Evolutionary conservation across 345 rosid genomes (phyloP).

Genomic region (Stellera chamaejasme): DNA sequence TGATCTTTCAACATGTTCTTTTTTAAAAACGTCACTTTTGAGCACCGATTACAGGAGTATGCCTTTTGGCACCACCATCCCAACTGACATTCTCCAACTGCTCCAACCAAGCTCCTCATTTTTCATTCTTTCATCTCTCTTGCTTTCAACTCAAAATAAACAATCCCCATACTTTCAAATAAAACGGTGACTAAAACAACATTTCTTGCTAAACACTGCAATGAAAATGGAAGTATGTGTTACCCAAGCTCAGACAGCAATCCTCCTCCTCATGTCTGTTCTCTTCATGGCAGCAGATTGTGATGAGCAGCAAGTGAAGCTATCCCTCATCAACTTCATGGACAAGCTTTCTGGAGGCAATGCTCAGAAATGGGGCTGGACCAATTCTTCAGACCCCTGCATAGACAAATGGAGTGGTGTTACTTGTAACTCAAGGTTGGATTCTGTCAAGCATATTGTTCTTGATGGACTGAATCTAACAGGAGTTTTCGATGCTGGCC

Average conservation of each 20-base stretch:
- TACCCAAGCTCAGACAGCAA: slow-evolving; percentile 7
- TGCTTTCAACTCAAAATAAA: not conserved
- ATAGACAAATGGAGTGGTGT: slow-evolving; percentile 39
- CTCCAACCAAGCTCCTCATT: slow-evolving; percentile 10
- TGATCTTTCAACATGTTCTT: too few relatives aligned
- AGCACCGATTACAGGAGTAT: slow-evolving; percentile 11
- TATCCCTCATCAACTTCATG: slow-evolving; percentile 37
- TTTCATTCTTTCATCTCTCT: slow-evolving; percentile 4
- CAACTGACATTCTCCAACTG: slow-evolving; percentile 22
- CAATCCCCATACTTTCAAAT: not conserved
- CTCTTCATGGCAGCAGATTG: slow-evolving; percentile 20
- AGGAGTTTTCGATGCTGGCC: slow-evolving; percentile 32
- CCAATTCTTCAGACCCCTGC: slow-evolving; percentile 46
- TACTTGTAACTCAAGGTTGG: slow-evolving; percentile 15
- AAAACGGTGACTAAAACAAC: slow-evolving; percentile 4
- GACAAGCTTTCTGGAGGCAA: slow-evolving; percentile 31
- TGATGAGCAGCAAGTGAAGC: slow-evolving; percentile 27
- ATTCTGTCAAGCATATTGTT: slow-evolving; percentile 30
- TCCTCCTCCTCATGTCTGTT: slow-evolving; percentile 26
- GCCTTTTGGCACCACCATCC: slow-evolving; percentile 24
- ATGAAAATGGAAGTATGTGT: slow-evolving; percentile 17
- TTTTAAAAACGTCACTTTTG: slow-evolving; percentile 6
- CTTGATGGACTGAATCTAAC: slow-evolving; percentile 36
- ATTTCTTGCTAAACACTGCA: slow-evolving; percentile 1
- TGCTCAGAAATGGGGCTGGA: slow-evolving; percentile 39